Base-by-base conservation (phyloP, 2,329 filamentous ascomycete species). In the Cordyceps fumosorosea region DNA sequence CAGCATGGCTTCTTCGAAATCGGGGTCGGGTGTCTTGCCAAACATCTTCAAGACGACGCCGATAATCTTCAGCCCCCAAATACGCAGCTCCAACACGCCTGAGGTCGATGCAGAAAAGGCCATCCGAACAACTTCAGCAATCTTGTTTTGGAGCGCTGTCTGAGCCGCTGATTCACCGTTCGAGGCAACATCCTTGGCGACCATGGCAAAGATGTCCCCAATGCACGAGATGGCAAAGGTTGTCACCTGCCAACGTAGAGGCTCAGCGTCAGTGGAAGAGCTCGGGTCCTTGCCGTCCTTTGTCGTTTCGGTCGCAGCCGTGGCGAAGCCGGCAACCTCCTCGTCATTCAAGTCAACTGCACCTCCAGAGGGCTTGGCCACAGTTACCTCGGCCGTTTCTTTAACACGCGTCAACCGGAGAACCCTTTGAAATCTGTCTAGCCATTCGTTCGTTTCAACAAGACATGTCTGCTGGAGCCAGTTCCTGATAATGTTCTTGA, bases 81-180 rank as follows among this genome's bases (percentile, higher is more conserved):
- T 88, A 29, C 95, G 85, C 63, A 99, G 82, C 70, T 96, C 90
- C 26, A 96, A 84, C 0, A 99, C 93, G 66, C 90, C 91, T 2
- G 93, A 93, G 0, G 95, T 99, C 1, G 93, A 98, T 0, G 95
- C 95, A 12, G 95, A 97, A 74, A 99, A 99, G 0, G 95, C 93
- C 82, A 98, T 96, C 56, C 92, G 88, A 63, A 99, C 91, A 26
- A 99, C 90, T 73, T 99, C 95, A 3, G 91, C 93, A 62, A 99
- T 85, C 69, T 86, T 89, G 64, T 85, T 84, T 73, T 99, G 93
- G 29, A 99, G 78, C 5, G 89, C 90, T 52, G 83, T 76, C 70
- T 96, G 89, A 5, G 92, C 90, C 3, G 84, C 80, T 6, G 92
- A 92, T 44, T 92, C 89, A 40, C 90, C 89, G 64, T 92, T 89